phyloP scores from a whole-genome alignment of 2,329 filamentous ascomycete species.

The Claviceps arundinis region DNA sequence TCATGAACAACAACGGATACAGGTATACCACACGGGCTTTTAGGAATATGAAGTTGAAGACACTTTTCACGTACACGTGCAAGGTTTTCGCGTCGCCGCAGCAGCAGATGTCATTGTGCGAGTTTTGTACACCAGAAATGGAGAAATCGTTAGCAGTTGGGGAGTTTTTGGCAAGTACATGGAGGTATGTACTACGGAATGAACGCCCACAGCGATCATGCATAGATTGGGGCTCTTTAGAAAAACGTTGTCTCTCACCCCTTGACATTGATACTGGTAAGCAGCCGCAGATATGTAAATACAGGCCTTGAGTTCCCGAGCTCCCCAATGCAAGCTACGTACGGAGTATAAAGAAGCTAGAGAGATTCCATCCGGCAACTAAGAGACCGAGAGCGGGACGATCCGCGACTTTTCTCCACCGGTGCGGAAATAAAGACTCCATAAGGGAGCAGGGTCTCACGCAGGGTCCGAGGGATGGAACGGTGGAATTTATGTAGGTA shows the following conservation, averaged over 20 bases:
- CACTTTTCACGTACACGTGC: background rate
- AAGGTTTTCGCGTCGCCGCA: background rate
- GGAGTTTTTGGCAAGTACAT: too few species aligned
- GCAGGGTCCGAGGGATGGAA: background rate
- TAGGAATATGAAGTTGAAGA: slow-evolving; percentile 1
- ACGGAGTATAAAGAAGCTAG: too few species aligned
- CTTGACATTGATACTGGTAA: background rate
- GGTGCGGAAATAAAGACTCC: background rate
- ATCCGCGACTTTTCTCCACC: background rate
- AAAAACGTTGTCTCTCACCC: background rate
- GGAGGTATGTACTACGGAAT: too few species aligned
- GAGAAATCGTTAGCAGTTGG: too few species aligned
- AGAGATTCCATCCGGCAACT: too few species aligned
- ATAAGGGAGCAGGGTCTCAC: background rate
- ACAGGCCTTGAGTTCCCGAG: too few species aligned
- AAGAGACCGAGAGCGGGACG: background rate
- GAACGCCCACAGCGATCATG: background rate
- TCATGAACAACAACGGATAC: slow-evolving; percentile 6
- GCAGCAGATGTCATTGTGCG: background rate
- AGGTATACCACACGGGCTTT: slow-evolving; percentile 7
- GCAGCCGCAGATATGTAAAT: background rate
- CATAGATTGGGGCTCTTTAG: background rate
- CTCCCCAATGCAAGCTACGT: too few species aligned
- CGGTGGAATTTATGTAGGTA: background rate
- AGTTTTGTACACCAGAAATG: background rate